These are phyloP conservation scores for Luvunga scandens DNA, from an alignment of 345 rosid species.

Conservation along the genomic window DNA sequence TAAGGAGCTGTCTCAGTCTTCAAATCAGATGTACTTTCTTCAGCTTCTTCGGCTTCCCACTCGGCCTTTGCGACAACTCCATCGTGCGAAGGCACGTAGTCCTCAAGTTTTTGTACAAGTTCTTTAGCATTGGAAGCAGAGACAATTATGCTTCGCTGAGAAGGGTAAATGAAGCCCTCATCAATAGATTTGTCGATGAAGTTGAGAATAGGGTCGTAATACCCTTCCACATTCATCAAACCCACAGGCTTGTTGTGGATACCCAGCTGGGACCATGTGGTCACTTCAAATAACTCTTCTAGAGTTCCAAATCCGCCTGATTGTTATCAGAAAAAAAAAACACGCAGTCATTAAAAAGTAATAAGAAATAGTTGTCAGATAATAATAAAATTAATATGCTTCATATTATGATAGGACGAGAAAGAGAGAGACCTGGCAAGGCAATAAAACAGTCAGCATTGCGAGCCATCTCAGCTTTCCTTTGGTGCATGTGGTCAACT, in stretches of 20 bases:
- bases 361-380: background rate
- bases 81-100: conserved; percentile 55
- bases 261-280: conserved; percentile 55
- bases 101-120: conserved; percentile 63
- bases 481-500: conserved; percentile 59
- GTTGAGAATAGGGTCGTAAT: conserved; percentile 35
- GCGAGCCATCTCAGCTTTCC: conserved; percentile 61
- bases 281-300: conserved; percentile 51
- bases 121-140: conserved; percentile 54
- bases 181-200: conserved; percentile 56
- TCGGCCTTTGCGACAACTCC: conserved; percentile 38
- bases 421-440: conserved; percentile 40
- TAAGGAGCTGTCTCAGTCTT: conserved; percentile 52
- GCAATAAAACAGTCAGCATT: conserved; percentile 58
- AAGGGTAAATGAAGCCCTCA: conserved; percentile 48
- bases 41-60: conserved; percentile 63
- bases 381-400: background rate
- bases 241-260: conserved; percentile 61
- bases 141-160: conserved; percentile 57
- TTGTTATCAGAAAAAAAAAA: background rate
- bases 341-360: background rate
- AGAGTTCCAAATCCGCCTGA: conserved; percentile 60
- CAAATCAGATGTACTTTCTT: conserved; percentile 33
- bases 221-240: conserved; percentile 53
- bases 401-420: no score